phyloP scores from a whole-genome alignment of 192 early-diverging fungal genomes.

The Mycoemilia scoparia region DNA sequence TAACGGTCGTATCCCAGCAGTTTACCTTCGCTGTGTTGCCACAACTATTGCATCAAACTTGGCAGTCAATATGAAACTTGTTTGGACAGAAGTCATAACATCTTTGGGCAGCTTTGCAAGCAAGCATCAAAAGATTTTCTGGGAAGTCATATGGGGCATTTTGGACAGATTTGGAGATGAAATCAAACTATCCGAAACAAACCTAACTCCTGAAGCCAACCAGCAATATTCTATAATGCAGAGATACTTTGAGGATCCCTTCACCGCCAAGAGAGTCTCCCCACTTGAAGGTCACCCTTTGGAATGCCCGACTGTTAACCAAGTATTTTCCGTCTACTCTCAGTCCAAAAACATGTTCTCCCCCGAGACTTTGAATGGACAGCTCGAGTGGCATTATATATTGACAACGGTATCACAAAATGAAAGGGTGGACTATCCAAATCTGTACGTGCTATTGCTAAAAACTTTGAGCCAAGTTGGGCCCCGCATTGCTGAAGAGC shows the following conservation, averaged over 20 bases:
- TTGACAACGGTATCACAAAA: constrained; percentile 7
- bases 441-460: constrained; percentile 42
- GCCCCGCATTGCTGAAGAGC: constrained; percentile 40
- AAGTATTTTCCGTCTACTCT: constrained; percentile 8
- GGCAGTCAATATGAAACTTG: constrained; percentile 60
- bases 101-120: constrained; percentile 34
- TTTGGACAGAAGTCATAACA: constrained; percentile 63
- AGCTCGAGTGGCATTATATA: constrained; percentile 5
- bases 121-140: constrained; percentile 34
- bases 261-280: constrained; percentile 1
- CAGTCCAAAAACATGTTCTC: constrained; percentile 3
- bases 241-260: background rate
- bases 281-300: constrained; percentile 18
- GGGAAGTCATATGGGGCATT: constrained; percentile 37
- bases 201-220: constrained; percentile 14
- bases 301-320: constrained; percentile 17
- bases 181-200: constrained; percentile 31
- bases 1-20: constrained; percentile 39
- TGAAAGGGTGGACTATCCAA: constrained; percentile 49
- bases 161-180: constrained; percentile 41
- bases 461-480: constrained; percentile 37
- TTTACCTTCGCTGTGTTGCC: constrained; percentile 49
- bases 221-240: background rate
- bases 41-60: constrained; percentile 50
- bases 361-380: background rate